Conservation (phyloP, 2,329 filamentous ascomycete species). For the Diaporthe ampelina region DNA sequence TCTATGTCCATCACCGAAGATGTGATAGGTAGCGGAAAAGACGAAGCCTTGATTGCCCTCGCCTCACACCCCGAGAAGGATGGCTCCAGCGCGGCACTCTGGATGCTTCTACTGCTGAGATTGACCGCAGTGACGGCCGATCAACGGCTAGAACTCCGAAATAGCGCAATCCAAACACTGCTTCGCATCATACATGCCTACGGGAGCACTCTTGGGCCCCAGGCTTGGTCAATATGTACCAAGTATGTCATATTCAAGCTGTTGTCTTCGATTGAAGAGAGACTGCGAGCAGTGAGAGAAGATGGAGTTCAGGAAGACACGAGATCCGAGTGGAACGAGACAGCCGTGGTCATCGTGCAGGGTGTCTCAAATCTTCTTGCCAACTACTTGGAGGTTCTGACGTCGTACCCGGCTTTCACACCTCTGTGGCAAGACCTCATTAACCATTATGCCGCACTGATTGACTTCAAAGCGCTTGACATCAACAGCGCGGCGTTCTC, state of each 20-base stretch:
- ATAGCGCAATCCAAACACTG: constrained; percentile 91
- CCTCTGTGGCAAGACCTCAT: constrained; percentile 83
- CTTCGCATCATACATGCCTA: constrained; percentile 94
- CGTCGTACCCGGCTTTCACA: constrained; percentile 75
- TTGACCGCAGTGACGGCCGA: constrained; percentile 80
- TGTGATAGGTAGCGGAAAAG: constrained; percentile 67
- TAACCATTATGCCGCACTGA: constrained; percentile 73
- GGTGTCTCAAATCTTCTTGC: constrained; percentile 81
- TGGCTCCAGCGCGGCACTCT: constrained; percentile 78
- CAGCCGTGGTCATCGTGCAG: constrained; percentile 79
- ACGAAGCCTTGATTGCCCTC: constrained; percentile 68
- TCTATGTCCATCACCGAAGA: constrained; percentile 70
- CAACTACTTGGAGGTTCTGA: constrained; percentile 81
- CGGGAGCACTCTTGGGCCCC: constrained; percentile 81
- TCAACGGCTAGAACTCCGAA: constrained; percentile 80
- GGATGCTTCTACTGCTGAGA: constrained; percentile 81
- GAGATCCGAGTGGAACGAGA: constrained; percentile 77
- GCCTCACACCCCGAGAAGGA: constrained; percentile 71
- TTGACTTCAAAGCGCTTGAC: constrained; percentile 75
- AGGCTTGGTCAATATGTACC: constrained; percentile 88
- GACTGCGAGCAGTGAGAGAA: constrained; percentile 59
- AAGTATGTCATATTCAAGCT: constrained; percentile 85
- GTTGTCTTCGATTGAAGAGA: constrained; percentile 76
- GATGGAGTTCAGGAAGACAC: constrained; percentile 56
- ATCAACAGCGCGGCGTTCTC: constrained; percentile 80